Conservation (phyloP, 768 basidiomycete species). For the Mycena floridula region DNA sequence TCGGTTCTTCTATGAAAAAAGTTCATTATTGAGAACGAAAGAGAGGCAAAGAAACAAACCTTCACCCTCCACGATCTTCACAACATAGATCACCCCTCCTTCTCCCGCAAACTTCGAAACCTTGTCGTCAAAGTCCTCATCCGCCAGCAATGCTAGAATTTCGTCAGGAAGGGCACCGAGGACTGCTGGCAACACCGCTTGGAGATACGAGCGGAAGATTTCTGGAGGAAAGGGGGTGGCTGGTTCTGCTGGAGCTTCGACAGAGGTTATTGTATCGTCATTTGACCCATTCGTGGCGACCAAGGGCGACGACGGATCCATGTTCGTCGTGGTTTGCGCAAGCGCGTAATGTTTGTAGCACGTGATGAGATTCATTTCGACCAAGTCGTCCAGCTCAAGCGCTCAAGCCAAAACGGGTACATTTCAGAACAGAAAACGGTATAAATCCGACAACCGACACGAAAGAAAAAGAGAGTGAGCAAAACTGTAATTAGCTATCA, state of each 20-base stretch:
- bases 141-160: conserved; percentile 62
- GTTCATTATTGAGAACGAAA: conserved; percentile 7
- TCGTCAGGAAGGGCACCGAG: conserved; percentile 68
- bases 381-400: too few species aligned
- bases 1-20: conserved; percentile 65
- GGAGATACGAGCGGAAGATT: conserved; percentile 66
- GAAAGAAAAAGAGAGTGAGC: too few species aligned
- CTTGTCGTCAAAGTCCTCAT: conserved; percentile 67
- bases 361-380: too few species aligned
- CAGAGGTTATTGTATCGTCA: neutral
- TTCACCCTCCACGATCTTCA: conserved; percentile 70
- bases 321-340: neutral
- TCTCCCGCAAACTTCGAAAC: conserved; percentile 73
- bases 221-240: conserved; percentile 57
- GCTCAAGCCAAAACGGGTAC: too few species aligned
- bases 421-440: too few species aligned
- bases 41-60: neutral
- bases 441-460: too few species aligned
- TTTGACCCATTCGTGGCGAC: neutral
- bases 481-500: too few species aligned
- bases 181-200: conserved; percentile 70
- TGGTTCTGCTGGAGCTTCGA: conserved; percentile 24
- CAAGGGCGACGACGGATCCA: neutral
- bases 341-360: too few species aligned
- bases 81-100: conserved; percentile 74